A percentile compares a stretch with the other conserved stretches of the same genome.
Evolutionary conservation across 2,329 filamentous ascomycete genomes (phyloP).

Genomic region (Trichoderma endophyticum): DNA sequence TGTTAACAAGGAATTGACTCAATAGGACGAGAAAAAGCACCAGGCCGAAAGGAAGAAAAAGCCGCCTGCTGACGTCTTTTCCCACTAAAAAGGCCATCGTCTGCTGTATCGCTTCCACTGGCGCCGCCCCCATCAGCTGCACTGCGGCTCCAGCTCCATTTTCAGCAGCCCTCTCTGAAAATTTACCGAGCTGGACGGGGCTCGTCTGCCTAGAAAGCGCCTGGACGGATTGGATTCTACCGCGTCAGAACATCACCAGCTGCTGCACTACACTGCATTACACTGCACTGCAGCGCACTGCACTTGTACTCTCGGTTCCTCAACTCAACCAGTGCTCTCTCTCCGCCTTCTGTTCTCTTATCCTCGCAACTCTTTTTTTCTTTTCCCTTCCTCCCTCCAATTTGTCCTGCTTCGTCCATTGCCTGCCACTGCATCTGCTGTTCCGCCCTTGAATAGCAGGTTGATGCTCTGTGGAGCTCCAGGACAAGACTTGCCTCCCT

Average conservation of each 20-base stretch:
- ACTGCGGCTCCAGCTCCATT: background rate
- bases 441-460: conserved; percentile 13
- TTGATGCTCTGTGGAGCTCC: conserved; percentile 9
- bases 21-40: background rate
- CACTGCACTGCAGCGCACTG: background rate
- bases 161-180: background rate
- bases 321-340: background rate
- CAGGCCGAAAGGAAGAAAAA: background rate
- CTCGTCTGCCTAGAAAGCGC: conserved; percentile 8
- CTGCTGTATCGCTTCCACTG: background rate
- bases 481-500: conserved; percentile 12
- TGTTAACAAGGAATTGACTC: background rate
- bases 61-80: background rate
- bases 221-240: background rate
- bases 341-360: background rate
- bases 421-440: background rate
- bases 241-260: background rate
- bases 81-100: background rate
- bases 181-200: background rate
- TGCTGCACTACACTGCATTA: background rate
- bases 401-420: background rate
- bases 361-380: background rate
- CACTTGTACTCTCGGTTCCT: background rate
- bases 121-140: background rate
- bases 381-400: background rate